phyloP scores from a whole-genome alignment of 2,329 filamentous ascomycete species.

The Ramularia endophylla region DNA sequence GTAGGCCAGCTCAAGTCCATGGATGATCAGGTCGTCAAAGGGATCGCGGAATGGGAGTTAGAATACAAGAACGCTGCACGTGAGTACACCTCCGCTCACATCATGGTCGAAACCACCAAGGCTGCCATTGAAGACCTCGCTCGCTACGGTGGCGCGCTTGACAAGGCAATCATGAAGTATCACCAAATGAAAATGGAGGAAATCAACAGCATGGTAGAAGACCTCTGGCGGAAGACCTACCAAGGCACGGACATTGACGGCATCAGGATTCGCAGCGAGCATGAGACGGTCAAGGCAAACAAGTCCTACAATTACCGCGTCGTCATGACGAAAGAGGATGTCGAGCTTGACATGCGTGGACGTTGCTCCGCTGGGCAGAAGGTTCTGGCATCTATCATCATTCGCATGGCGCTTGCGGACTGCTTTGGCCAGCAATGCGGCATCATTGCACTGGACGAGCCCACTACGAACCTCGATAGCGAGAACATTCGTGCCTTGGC shows the following conservation, averaged over 20 bases:
- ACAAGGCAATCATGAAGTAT: constrained; percentile 96
- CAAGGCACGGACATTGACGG: constrained; percentile 96
- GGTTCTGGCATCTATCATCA: constrained; percentile 94
- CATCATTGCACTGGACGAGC: constrained; percentile 93
- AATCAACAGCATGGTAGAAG: constrained; percentile 88
- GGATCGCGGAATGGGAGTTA: constrained; percentile 73
- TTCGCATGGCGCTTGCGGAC: constrained; percentile 90
- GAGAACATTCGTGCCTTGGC: constrained; percentile 93
- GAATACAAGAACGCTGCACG: constrained; percentile 78
- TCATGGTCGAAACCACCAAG: constrained; percentile 85
- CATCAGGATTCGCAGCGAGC: constrained; percentile 78
- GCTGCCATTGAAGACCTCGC: constrained; percentile 86
- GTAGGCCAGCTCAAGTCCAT: constrained; percentile 77
- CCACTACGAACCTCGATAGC: constrained; percentile 90
- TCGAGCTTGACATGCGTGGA: constrained; percentile 99
- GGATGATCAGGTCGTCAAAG: constrained; percentile 67
- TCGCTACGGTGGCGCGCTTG: constrained; percentile 75
- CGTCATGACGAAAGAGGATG: constrained; percentile 95
- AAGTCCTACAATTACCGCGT: constrained; percentile 94
- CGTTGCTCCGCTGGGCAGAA: constrained; percentile 96
- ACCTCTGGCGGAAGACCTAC: constrained; percentile 97
- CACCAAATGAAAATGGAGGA: constrained; percentile 97
- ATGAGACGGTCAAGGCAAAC: constrained; percentile 67
- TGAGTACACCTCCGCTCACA: constrained; percentile 80
- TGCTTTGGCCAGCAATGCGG: constrained; percentile 96